Base-by-base conservation (phyloP, 805 yeast species). In the Wickerhamomyces ciferrii region DNA sequence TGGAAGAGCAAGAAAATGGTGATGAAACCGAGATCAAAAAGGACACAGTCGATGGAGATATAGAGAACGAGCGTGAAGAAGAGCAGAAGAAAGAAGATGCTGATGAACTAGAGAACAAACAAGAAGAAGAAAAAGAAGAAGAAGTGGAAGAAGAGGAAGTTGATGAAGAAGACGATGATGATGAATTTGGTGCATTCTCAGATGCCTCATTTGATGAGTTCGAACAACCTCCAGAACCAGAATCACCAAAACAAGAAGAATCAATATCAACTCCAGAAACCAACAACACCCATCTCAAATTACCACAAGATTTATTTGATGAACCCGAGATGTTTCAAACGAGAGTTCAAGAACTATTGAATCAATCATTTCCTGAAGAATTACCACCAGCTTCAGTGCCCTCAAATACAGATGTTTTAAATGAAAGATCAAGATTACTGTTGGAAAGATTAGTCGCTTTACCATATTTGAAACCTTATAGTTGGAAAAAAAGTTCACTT, bases 401-500 rank as follows among this genome's bases (percentile, higher is more conserved):
- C 21, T 19, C 42, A 7, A 42, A 51, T 19, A 38, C 53, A 2
- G 44, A 50, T 4, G 46, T 61, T 1, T 52, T 61, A 17, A 61
- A 56, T 31, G 71, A 66, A 13, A 48, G 75, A 20, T 69, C 78
- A 1, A 47, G 54, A 11, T 65, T 66, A 32, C 64, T 79, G 11
- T 73, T 76, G 65, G 63, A 65, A 19, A 73, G 73, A 45, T 62
- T 83, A n/a, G 68, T 78, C 2, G 67, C 68, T 10, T 46, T 70
- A 15, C 79, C 81, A 0, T 71, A 72, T 42, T 61, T 79, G 31
- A 73, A 72, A 25, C 85, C 83, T 1, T 74, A 82, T 17, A 82
- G 81, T 48, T 88, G 96, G 96, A 76, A 74, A 39, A 74, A 74
- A 45, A 83, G 87, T 58, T 70, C 80, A 18, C 73, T 85, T 21